Base-by-base conservation (phyloP, 306 rosid genomes). In the Styphnolobium japonicum region DNA sequence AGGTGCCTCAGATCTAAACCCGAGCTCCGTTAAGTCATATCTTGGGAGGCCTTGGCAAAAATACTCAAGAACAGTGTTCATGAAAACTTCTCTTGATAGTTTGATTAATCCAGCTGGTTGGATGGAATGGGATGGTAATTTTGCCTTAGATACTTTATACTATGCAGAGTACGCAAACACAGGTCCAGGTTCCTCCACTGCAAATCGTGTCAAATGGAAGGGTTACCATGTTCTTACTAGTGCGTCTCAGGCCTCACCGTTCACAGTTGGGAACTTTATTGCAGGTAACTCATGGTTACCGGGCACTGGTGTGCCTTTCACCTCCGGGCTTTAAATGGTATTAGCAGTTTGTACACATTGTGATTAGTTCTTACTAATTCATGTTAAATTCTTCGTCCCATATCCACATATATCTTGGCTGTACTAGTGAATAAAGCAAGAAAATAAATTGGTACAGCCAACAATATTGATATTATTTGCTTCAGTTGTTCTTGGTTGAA, bases 141-240 rank as follows among this genome's bases (percentile, higher is more conserved):
- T 92, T 80, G 97, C 95, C 37, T 80, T 92, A 12, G 75, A 87
- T 10, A 90, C 88, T 29, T 74, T 85, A 27, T 92, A 80, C 7
- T 90, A 92, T 63, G 97, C 90, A 3, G 96, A 92, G 71, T 92
- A 86, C 77, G 69, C 65, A 10, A 92, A 92, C 19, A 87, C 92
- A 0, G 97, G 97, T 0, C 76, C 97, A 0, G 92, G 97, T 31
- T 80, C 97, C 2, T 87, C 87, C 0, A 92, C 96, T 29, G 37
- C 88, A 0, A 79, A 85, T 0, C 67, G 97, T 81, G 93, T 92
- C 9, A 83, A 23, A 0, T 92, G 97, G 97, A 76, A 65, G 63
- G 96, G 96, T 68, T 92, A 87, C 82, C 90, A 62, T 73, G 88
- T 91, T 16, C 88, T 91, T 60, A 90, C 92, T 1, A 83, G 84